Conservation (phyloP, 2,329 filamentous ascomycete species). For the Penicillium sp. region DNA sequence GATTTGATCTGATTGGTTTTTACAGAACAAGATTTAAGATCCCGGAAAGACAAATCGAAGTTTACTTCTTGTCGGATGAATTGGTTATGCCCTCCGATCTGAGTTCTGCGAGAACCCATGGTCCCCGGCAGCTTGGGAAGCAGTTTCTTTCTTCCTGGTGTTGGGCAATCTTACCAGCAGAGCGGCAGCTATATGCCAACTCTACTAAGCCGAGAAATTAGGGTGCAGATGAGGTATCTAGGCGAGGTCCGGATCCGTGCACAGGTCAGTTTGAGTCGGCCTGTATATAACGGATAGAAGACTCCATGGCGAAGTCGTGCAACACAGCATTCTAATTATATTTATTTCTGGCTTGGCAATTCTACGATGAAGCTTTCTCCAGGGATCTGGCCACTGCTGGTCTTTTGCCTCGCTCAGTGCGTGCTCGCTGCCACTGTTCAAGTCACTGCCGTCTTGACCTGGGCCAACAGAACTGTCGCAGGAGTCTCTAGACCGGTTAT, state of each 20-base stretch:
- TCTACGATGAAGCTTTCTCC: constrained; percentile 5
- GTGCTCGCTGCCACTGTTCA: constrained; percentile 13
- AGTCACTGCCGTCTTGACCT: constrained; percentile 24
- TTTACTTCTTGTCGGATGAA: constrained; percentile 4
- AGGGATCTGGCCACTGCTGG: constrained; percentile 1
- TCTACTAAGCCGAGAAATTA: not conserved
- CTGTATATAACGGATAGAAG: constrained; percentile 5
- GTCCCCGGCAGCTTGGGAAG: not conserved
- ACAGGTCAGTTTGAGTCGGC: not conserved
- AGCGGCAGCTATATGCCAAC: not conserved
- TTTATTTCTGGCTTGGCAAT: not conserved
- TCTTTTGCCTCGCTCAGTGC: constrained; percentile 14
- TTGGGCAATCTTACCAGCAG: not conserved
- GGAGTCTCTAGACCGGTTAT: constrained; percentile 25
- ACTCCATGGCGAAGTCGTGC: constrained; percentile 1
- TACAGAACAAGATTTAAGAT: constrained; percentile 6
- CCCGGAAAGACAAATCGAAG: constrained; percentile 2
- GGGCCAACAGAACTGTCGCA: constrained; percentile 22
- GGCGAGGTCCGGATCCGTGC: not conserved
- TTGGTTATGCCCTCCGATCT: not conserved
- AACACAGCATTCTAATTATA: constrained; percentile 1
- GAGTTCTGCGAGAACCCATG: not conserved
- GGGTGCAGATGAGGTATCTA: not conserved
- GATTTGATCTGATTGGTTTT: constrained; percentile 8
- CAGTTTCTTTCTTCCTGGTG: not conserved